Conservation (phyloP, 352 stramenopile species). For the Phytophthora constricta region DNA sequence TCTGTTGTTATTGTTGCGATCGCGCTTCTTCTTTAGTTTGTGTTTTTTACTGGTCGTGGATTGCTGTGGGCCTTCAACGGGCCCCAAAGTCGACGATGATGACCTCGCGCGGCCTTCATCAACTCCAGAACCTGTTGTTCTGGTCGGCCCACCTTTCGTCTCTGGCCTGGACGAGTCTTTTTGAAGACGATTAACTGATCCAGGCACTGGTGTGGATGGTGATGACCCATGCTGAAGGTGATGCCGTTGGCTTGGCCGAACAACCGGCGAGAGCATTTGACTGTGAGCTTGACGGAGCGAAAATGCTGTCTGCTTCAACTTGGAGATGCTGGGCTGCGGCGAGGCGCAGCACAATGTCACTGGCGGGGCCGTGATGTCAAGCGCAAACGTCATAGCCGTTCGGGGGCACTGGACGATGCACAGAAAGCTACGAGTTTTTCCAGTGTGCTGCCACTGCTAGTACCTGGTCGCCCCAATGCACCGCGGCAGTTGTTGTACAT, state of each 20-base stretch:
- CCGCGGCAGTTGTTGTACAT: constrained; percentile 60
- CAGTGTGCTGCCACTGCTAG: constrained; percentile 35
- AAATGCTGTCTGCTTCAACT: constrained; percentile 39
- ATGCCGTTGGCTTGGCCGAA: constrained; percentile 54
- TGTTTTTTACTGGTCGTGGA: constrained; percentile 23
- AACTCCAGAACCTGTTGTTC: background rate
- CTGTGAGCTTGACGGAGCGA: constrained; percentile 59
- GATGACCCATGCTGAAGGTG: constrained; percentile 1
- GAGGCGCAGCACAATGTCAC: constrained; percentile 47
- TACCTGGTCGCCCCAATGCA: constrained; percentile 34
- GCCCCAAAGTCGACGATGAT: constrained; percentile 18
- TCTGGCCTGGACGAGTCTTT: constrained; percentile 1
- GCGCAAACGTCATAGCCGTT: constrained; percentile 32
- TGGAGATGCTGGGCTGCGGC: constrained; percentile 43
- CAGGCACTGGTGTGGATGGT: constrained; percentile 11
- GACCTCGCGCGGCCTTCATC: constrained; percentile 11
- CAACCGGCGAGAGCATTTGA: constrained; percentile 60
- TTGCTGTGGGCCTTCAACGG: constrained; percentile 23
- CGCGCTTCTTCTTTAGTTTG: constrained; percentile 35
- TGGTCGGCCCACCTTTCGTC: constrained; percentile 3
- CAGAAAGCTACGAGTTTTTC: constrained; percentile 69
- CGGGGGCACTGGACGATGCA: constrained; percentile 25
- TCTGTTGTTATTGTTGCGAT: constrained; percentile 24
- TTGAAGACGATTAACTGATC: constrained; percentile 1
- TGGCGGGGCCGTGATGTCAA: constrained; percentile 45